phyloP scores from a whole-genome alignment of 2,329 filamentous ascomycete species.

The Cladosporium phlei region DNA sequence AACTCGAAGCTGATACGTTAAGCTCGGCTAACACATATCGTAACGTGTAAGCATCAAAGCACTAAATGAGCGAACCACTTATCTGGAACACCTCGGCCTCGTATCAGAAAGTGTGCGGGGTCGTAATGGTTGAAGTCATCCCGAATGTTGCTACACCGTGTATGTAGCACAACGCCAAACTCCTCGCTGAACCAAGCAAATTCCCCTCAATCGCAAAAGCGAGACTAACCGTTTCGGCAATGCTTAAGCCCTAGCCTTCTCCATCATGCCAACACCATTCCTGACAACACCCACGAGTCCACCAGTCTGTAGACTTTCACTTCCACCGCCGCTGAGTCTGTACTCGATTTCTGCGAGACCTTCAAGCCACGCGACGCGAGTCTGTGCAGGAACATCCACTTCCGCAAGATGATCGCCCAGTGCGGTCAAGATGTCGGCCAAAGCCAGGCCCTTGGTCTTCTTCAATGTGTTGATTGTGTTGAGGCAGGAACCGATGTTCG shows the following conservation, averaged over 20 bases:
- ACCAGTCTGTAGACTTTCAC: constrained; percentile 84
- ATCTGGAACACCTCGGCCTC: no score
- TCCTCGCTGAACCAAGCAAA: constrained; percentile 10
- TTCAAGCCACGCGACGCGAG: constrained; percentile 86
- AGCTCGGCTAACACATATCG: no score
- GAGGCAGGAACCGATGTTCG: constrained; percentile 84
- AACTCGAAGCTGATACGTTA: no score
- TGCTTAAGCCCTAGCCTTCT: constrained; percentile 20
- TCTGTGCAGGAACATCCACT: constrained; percentile 78
- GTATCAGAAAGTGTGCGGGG: no score
- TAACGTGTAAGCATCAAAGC: no score
- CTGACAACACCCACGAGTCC: constrained; percentile 86
- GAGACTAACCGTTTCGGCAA: background rate
- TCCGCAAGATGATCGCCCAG: constrained; percentile 76
- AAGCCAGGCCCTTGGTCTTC: constrained; percentile 73
- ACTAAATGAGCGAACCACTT: no score
- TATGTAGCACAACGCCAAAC: constrained; percentile 10
- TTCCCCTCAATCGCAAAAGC: background rate
- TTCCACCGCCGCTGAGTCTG: constrained; percentile 78
- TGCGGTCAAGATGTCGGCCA: constrained; percentile 89
- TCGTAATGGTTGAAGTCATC: no score
- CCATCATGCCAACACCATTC: constrained; percentile 74
- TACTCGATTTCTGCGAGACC: constrained; percentile 92
- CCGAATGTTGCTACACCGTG: no score
- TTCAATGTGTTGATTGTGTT: constrained; percentile 86